phyloP scores from a whole-genome alignment of 768 basidiomycete species.

The Strobilomyces echinocephalus region DNA sequence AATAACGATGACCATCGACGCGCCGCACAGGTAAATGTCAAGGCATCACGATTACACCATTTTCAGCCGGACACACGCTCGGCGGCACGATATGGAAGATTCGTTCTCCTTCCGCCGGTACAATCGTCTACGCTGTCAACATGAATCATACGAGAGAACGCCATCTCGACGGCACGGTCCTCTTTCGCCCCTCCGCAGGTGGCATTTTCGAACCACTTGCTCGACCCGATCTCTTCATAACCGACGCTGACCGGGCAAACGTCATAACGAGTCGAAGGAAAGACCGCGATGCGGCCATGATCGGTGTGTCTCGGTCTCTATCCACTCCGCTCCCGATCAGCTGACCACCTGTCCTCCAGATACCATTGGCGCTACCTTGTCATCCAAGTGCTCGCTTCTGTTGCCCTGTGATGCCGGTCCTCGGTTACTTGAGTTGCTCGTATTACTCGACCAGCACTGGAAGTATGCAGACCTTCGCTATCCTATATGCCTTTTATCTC shows the following conservation, averaged over 20 bases:
- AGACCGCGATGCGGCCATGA: constrained; percentile 84
- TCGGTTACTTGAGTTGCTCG: constrained; percentile 91
- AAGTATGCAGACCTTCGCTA: constrained; percentile 76
- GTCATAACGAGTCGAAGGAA: constrained; percentile 83
- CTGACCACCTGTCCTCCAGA: constrained; percentile 42
- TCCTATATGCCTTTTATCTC: constrained; percentile 91
- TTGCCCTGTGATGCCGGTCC: constrained; percentile 93
- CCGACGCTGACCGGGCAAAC: constrained; percentile 80
- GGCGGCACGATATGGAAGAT: constrained; percentile 99
- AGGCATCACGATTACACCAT: constrained; percentile 90
- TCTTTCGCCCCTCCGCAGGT: constrained; percentile 69
- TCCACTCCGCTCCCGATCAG: not conserved
- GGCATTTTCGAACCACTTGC: constrained; percentile 83
- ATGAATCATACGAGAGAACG: constrained; percentile 96
- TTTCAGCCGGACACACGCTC: constrained; percentile 90
- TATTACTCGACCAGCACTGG: constrained; percentile 97
- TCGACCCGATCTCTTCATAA: constrained; percentile 89
- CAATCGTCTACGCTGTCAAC: constrained; percentile 90
- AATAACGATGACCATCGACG: constrained; percentile 1
- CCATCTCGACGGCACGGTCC: constrained; percentile 90
- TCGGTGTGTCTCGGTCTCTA: constrained; percentile 48
- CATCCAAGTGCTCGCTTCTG: constrained; percentile 75
- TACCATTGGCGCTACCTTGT: constrained; percentile 81
- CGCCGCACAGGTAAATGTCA: constrained; percentile 71
- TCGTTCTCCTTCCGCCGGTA: constrained; percentile 94